Evolutionary conservation across 1,139 yeast species (phyloP).

Genomic region (Lodderomyces theae): DNA sequence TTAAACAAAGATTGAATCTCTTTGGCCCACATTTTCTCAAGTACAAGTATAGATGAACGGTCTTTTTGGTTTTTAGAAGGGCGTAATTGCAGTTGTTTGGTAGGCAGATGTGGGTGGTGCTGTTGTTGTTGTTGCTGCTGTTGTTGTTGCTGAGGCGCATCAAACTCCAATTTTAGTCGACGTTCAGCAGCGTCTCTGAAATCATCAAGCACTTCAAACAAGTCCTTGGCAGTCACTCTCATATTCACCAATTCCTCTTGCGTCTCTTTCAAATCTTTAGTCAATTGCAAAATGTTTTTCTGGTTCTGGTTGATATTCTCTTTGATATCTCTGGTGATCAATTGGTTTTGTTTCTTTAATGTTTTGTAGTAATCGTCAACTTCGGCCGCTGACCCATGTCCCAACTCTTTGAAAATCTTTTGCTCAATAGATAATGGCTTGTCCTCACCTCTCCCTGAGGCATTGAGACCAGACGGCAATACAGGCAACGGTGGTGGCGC

Average conservation of each 20-base stretch:
- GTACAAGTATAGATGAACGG: conserved; percentile 65
- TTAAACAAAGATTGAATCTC: conserved; percentile 71
- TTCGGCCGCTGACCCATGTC: conserved; percentile 69
- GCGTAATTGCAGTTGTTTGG: conserved; percentile 4
- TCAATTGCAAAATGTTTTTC: conserved; percentile 66
- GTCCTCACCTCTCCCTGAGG: neutral
- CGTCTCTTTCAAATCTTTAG: conserved; percentile 61
- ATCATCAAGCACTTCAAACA: conserved; percentile 61
- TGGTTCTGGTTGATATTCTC: conserved; percentile 68
- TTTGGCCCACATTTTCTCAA: conserved; percentile 79
- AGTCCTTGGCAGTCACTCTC: conserved; percentile 57
- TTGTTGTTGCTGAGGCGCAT: conserved; percentile 13
- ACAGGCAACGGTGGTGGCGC: conserved; percentile 40
- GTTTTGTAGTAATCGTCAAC: conserved; percentile 69
- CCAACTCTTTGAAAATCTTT: conserved; percentile 53
- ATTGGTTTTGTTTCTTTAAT: conserved; percentile 49
- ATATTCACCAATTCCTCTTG: conserved; percentile 62
- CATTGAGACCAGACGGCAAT: conserved; percentile 8
- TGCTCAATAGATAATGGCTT: conserved; percentile 15
- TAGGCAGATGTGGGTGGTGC: conserved; percentile 1
- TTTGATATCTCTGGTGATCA: conserved; percentile 64
- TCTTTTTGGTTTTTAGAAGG: conserved; percentile 35
- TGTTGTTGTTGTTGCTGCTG: conserved; percentile 6
- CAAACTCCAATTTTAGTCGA: conserved; percentile 45
- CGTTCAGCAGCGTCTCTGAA: conserved; percentile 70